Evolutionary conservation across 2,329 filamentous ascomycete species (phyloP).

Genomic region (Cladosporium halotolerans): DNA sequence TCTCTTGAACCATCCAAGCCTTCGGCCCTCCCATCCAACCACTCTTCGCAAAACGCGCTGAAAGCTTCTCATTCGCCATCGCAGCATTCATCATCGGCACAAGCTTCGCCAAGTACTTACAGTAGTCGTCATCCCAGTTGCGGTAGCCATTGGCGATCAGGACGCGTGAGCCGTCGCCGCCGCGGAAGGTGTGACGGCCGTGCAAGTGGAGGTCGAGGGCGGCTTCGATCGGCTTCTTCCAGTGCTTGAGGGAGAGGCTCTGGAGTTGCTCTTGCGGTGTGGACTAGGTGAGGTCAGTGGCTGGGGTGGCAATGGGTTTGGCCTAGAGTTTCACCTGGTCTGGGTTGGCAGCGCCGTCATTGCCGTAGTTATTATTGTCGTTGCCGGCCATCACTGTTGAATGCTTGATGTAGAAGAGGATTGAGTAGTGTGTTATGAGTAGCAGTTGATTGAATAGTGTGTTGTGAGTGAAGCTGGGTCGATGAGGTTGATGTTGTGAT

Average conservation of each 20-base stretch:
- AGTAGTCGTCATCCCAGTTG: neutral
- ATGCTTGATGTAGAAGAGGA: no score
- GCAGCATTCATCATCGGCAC: neutral
- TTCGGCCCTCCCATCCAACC: neutral
- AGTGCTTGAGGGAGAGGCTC: neutral
- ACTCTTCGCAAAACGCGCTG: neutral
- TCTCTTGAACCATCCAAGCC: neutral
- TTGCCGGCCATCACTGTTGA: neutral
- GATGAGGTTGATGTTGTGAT: no score
- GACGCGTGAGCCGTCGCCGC: neutral
- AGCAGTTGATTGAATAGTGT: no score
- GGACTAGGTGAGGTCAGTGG: no score
- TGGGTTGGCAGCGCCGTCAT: neutral
- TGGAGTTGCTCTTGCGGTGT: neutral
- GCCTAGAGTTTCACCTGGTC: neutral
- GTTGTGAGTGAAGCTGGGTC: no score
- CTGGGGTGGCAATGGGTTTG: neutral
- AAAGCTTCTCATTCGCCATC: neutral
- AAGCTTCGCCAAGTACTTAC: neutral
- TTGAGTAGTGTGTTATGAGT: no score
- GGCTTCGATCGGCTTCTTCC: neutral
- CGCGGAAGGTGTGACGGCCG: neutral
- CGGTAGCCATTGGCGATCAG: neutral
- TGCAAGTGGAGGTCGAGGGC: constrained; percentile 1
- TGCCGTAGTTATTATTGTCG: neutral